A percentile compares a stretch with the other conserved stretches of the same genome.
Conservation (phyloP, 768 basidiomycete species). For the Neoboletus subvelutipes region DNA sequence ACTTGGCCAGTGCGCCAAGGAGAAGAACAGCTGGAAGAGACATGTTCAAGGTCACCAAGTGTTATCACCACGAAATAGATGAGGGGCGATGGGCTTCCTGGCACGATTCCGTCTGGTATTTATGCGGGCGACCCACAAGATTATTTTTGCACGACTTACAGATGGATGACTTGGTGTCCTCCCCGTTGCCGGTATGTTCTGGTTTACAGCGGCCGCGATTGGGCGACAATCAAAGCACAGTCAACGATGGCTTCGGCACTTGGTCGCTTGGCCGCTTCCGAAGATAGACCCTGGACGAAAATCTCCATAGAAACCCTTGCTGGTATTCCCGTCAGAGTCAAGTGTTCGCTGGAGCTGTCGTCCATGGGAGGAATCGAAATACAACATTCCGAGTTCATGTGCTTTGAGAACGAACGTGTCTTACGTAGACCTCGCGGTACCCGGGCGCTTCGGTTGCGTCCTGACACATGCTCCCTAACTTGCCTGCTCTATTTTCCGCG, state of each 20-base stretch:
- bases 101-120: conserved; percentile 2
- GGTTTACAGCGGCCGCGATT: not conserved
- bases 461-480: not conserved
- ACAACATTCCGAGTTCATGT: not conserved
- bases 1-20: conserved; percentile 16
- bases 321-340: not conserved
- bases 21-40: conserved; percentile 9
- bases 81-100: not conserved
- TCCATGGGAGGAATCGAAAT: not conserved
- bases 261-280: not conserved
- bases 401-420: conserved; percentile 10
- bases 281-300: not conserved
- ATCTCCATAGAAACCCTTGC: not conserved
- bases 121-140: not conserved
- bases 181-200: not conserved
- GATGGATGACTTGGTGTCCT: not conserved
- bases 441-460: not conserved
- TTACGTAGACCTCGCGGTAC: conserved; percentile 1
- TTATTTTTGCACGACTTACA: conserved; percentile 4
- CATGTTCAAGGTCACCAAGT: conserved; percentile 5
- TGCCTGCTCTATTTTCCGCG: not conserved
- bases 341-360: not conserved
- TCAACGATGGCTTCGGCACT: not conserved
- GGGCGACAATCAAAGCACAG: not conserved
- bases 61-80: not conserved